Evolutionary conservation across 2,329 filamentous ascomycete genomes (phyloP).

Genomic region (Dactylellina sp.): DNA sequence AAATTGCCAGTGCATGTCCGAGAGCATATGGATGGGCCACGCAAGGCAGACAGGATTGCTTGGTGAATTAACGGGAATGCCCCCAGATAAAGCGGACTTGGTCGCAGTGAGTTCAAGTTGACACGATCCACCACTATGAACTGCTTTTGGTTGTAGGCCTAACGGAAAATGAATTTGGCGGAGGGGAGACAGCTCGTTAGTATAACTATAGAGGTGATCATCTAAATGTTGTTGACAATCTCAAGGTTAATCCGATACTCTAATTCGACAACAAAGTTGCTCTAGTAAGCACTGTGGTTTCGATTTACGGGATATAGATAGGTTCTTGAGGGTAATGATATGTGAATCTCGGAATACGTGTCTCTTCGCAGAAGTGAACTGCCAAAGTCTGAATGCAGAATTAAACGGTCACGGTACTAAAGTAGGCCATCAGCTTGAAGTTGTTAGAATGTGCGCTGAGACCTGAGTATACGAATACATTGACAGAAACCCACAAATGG

Average conservation of each 20-base stretch:
- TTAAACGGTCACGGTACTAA: not conserved
- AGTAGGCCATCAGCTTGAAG: not conserved
- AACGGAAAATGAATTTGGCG: conserved; percentile 8
- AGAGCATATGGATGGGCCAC: too few relatives aligned
- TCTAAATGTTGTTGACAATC: conserved; percentile 16
- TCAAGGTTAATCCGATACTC: conserved; percentile 17
- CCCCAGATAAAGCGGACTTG: not conserved
- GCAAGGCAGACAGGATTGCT: too few relatives aligned
- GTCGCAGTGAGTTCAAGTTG: not conserved
- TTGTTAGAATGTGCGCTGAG: not conserved
- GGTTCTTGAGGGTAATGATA: too few relatives aligned
- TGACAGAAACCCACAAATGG: conserved; percentile 6
- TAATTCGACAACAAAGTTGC: not conserved
- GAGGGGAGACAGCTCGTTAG: conserved; percentile 16
- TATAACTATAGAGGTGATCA: conserved; percentile 1
- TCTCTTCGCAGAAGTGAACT: not conserved
- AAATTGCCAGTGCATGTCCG: not conserved
- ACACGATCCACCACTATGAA: not conserved
- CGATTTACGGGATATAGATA: too few relatives aligned
- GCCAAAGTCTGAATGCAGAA: conserved; percentile 12
- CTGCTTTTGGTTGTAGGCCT: not conserved
- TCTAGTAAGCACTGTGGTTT: too few relatives aligned
- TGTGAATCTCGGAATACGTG: conserved; percentile 6
- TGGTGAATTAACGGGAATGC: not conserved
- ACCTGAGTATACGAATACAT: too few relatives aligned